Base-by-base conservation (phyloP, 2,329 filamentous ascomycete species). In the Lachnellula hyalina region DNA sequence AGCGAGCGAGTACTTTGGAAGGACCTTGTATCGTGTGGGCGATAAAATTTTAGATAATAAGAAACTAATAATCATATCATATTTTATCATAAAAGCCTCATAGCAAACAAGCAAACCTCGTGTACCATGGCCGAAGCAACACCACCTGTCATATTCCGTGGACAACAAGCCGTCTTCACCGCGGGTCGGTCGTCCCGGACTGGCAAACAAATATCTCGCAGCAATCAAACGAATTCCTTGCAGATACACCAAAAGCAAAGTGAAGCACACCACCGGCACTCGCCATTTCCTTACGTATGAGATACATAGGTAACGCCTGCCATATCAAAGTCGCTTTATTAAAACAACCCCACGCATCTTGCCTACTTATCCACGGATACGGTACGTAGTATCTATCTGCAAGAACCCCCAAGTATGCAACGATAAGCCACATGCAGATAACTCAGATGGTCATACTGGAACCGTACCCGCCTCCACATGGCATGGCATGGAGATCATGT, bases 41-140 rank as follows among this genome's bases (percentile, higher is more conserved):
- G 34, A 45, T 23, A 21, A 25, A 28, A 41, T 9, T 44, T 44
- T 44, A 44, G 41, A 53, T 57, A 57, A 57, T 52, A 47, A 44
- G 53, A 46, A 52, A 32, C 23, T 52, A 54, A 23, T 45, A 48
- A 54, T 54, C 51, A 57, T 41, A 47, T 53, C 25, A 41, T 21
- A 51, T 21, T 52, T 48, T n/a, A 36, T 15, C 17, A 32, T 25
- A 21, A 12, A 44, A 2, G 19, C 21, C 19, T 19, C 41, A 40
- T 17, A 15, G 36, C 36, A 40, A 40, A 40, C 36, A 40, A 40
- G n/a, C 36, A 40, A 40, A 17, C 36, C n/a, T 40, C 36, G 5
- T 17, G 14, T 40, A 40, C 2, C 36, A 40, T 40, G 36, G 6
- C 5, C 2, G 17, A 40, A 17, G 36, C 36, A 15, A 40, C 36